phyloP scores from a whole-genome alignment of 1,284 basidiomycete genomes.

The Cystobasidium slooffiae region DNA sequence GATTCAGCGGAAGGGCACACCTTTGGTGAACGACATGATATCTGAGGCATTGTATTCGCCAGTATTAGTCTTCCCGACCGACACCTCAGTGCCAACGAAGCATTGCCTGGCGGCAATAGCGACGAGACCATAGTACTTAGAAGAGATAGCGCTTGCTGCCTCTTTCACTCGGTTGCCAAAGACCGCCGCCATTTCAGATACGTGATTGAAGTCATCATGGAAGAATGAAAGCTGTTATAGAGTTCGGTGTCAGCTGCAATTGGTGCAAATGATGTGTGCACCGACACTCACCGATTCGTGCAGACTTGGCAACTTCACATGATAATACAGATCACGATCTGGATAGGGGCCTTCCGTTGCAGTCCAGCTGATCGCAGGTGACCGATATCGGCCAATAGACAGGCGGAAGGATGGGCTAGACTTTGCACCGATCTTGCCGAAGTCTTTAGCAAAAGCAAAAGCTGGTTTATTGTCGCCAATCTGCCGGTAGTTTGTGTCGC shows the following conservation, averaged over 20 bases:
- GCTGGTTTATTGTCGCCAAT: constrained; percentile 45
- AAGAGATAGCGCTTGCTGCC: constrained; percentile 61
- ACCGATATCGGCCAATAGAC: constrained; percentile 36
- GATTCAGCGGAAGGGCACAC: not conserved
- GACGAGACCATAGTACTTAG: constrained; percentile 53
- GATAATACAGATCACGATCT: constrained; percentile 33
- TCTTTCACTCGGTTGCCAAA: constrained; percentile 64
- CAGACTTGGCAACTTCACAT: constrained; percentile 22
- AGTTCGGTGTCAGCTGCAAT: not conserved
- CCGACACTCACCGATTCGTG: not conserved
- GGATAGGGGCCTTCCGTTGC: constrained; percentile 11
- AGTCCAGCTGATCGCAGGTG: constrained; percentile 25
- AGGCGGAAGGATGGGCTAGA: constrained; percentile 1
- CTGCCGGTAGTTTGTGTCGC: constrained; percentile 45
- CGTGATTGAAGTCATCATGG: constrained; percentile 63
- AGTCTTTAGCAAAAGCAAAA: constrained; percentile 41
- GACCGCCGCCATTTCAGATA: constrained; percentile 61
- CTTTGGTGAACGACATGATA: constrained; percentile 47
- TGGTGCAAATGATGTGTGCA: not conserved
- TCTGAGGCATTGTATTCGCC: constrained; percentile 30
- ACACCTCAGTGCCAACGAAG: constrained; percentile 48
- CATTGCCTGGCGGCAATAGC: constrained; percentile 48
- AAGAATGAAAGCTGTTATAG: constrained; percentile 61
- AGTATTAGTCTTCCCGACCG: constrained; percentile 43
- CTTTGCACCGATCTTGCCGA: constrained; percentile 21